Evolutionary conservation across 1,139 yeast species (phyloP).

Genomic region (Sugiyamaella neomexicana): DNA sequence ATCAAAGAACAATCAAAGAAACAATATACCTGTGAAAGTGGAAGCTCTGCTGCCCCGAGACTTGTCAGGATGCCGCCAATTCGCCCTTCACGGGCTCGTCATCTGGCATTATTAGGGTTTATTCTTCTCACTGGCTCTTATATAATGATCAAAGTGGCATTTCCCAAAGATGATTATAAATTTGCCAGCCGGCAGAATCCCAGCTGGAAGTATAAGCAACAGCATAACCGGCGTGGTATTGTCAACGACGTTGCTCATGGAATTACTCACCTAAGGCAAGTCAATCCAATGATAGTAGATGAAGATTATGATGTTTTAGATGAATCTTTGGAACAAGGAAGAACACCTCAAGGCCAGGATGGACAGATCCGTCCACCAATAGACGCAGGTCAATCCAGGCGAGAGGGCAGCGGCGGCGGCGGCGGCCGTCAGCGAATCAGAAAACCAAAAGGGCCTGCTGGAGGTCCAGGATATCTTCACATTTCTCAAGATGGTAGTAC

Average conservation of each 20-base stretch:
- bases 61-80: slow-evolving; percentile 15
- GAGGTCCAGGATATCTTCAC: neutral
- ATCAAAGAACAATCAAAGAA: too few relatives aligned
- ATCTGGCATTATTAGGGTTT: slow-evolving; percentile 12
- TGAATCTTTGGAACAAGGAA: too few relatives aligned
- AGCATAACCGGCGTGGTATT: neutral
- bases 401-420: too few relatives aligned
- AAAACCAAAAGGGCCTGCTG: neutral
- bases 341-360: too few relatives aligned
- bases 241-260: neutral
- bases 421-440: neutral
- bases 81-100: slow-evolving; percentile 22
- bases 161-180: slow-evolving; percentile 12
- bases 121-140: slow-evolving; percentile 13
- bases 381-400: neutral
- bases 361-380: neutral
- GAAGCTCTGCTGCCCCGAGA: too few relatives aligned
- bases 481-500: neutral
- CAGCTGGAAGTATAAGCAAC: slow-evolving; percentile 17
- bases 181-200: slow-evolving; percentile 10
- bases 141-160: slow-evolving; percentile 9
- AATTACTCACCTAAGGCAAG: too few relatives aligned
- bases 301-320: neutral
- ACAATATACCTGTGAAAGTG: too few relatives aligned
- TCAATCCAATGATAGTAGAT: neutral